phyloP scores from a whole-genome alignment of 2,329 filamentous ascomycete genomes.

The Leptographium procerum region DNA sequence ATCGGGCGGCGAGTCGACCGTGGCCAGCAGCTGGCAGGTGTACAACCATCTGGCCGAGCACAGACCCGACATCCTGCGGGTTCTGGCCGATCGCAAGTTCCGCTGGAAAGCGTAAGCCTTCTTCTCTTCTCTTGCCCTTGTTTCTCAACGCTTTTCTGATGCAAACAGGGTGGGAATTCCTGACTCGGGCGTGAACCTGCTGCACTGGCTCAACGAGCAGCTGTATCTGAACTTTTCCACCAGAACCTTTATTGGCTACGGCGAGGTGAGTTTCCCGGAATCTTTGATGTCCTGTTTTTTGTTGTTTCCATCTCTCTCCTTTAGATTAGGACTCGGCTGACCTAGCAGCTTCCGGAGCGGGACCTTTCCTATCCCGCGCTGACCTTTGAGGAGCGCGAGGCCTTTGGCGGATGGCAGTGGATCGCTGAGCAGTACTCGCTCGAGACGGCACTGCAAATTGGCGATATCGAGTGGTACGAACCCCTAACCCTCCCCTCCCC shows the following conservation, averaged over 20 bases:
- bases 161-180: not conserved
- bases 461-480: not conserved
- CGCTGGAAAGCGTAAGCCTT: not conserved
- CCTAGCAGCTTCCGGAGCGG: not conserved
- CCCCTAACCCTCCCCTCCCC: no score
- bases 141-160: not conserved
- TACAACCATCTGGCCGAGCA: constrained; percentile 1
- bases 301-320: not conserved
- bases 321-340: not conserved
- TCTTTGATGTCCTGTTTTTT: no score
- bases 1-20: not conserved
- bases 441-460: not conserved
- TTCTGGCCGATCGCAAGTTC: not conserved
- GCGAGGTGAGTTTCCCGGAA: not conserved
- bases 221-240: not conserved
- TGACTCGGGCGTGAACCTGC: not conserved
- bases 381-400: not conserved
- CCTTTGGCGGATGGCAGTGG: not conserved
- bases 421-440: not conserved
- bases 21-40: not conserved
- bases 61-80: not conserved
- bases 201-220: not conserved
- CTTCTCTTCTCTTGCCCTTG: not conserved
- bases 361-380: not conserved
- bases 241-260: not conserved